A percentile compares a stretch with the other conserved stretches of the same genome.
These are phyloP conservation scores for Rhynchosporium graminicola DNA, from an alignment of 2,329 filamentous ascomycete genomes.

Conservation along the genomic window DNA sequence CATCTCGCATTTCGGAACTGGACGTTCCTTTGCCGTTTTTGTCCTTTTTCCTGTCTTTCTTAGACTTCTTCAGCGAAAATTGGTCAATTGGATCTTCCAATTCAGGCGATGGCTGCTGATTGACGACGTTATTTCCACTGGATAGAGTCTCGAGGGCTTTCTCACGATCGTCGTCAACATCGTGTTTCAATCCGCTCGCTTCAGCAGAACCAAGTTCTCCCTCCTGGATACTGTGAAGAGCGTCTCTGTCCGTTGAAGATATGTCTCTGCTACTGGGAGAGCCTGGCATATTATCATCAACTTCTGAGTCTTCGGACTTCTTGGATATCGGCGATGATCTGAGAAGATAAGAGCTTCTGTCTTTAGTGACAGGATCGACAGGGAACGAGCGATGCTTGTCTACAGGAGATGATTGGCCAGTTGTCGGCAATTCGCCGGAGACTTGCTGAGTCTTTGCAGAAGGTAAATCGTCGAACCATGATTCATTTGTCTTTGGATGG, in stretches of 20 bases:
- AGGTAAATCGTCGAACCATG: conserved; percentile 27
- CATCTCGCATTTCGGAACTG: conserved; percentile 14
- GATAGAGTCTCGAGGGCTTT: conserved; percentile 27
- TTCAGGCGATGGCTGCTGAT: conserved; percentile 4
- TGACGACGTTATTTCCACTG: conserved; percentile 14
- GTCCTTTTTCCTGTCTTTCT: conserved; percentile 47
- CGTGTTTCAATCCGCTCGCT: conserved; percentile 5
- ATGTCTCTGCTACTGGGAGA: conserved; percentile 24
- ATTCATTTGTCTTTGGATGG: conserved; percentile 35
- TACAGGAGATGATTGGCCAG: background rate
- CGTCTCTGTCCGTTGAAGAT: conserved; percentile 13
- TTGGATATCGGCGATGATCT: conserved; percentile 42
- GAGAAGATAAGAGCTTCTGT: conserved; percentile 47
- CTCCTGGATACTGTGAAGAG: conserved; percentile 31
- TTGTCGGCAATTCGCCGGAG: background rate
- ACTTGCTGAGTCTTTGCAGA: conserved; percentile 12
- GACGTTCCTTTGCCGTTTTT: conserved; percentile 18
- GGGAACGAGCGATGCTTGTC: conserved; percentile 42
- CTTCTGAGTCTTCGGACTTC: conserved; percentile 24
- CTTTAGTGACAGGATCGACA: conserved; percentile 46
- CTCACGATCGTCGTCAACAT: conserved; percentile 23
- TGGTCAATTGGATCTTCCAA: conserved; percentile 27
- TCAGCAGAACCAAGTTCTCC: conserved; percentile 19
- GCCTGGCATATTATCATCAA: conserved; percentile 9
- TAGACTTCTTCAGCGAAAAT: conserved; percentile 35